Evolutionary conservation across 768 basidiomycete species (phyloP), one percentile per base, ranked within the genome.

Genomic region (Vararia minispora): DNA sequence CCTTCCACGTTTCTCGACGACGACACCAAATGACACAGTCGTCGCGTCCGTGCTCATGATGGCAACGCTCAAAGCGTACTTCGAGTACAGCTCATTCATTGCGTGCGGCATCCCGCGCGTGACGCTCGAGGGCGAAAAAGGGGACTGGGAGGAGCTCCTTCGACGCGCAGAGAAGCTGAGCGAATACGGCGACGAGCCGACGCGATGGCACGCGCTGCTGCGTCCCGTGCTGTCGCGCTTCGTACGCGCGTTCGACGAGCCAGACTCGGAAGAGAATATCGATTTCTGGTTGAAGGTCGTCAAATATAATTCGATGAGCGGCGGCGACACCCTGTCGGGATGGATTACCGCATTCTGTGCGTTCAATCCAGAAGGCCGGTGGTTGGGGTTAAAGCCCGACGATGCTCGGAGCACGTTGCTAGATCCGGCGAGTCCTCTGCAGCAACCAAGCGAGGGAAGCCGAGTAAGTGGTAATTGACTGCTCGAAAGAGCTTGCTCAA

Each of bases 1-100:
- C 27, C 32, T 56, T 18, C 57, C 59, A 2, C 34, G 46, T 14
- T 59, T 58, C 42, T 46, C 58, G 2, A 59, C 58, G 3, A 58
- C 58, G 2, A 58, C 56, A 0, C 16, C 23, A 24, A 51, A 40
- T 20, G 59, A 60, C 27, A 45, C 33, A 8, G 48, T 49, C 3
- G 45, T 58, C 20, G 49, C 42, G 31, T 49, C 56, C 8, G 43
- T 58, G 11, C 28, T 54, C 9, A 50, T 57, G 49, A 56, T 60
- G 56, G 40, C 50, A 10, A 52, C 54, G 1, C 33, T 58, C 18
- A 54, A 53, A 27, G 28, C 24, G 37, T 56, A 53, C 39, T 57
- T 57, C 33, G n/a, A 8, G 3, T 56, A 42, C 39, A 25, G 22
- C 3, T 20, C 42, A 20, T 13, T 9, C 14, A 6, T 48, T 12